Evolutionary conservation across 2,329 filamentous ascomycete species (phyloP).

Genomic region (Colletotrichum eremochloae): DNA sequence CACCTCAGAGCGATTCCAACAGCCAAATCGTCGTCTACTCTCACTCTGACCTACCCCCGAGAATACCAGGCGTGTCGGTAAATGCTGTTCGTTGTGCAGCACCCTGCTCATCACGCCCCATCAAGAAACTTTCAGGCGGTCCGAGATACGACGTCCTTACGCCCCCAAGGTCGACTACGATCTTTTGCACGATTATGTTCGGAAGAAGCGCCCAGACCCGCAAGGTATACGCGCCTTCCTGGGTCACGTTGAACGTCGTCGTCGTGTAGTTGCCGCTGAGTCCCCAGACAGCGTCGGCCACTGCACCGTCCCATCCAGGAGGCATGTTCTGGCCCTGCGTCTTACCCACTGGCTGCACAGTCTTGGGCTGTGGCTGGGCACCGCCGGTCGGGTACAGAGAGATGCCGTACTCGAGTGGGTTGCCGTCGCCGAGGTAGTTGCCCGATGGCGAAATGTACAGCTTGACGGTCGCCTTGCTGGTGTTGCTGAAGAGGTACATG

Average conservation of each 20-base stretch:
- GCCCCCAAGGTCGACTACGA: slow-evolving; percentile 68
- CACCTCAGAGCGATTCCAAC: neutral
- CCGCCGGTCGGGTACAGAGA: slow-evolving; percentile 57
- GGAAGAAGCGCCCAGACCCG: slow-evolving; percentile 66
- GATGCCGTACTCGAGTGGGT: slow-evolving; percentile 65
- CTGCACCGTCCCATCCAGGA: slow-evolving; percentile 57
- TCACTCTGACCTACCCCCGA: slow-evolving; percentile 24
- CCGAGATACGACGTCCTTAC: slow-evolving; percentile 67
- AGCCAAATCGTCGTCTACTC: neutral
- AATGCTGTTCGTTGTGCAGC: slow-evolving; percentile 56
- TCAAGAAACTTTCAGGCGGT: slow-evolving; percentile 67
- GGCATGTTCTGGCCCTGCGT: slow-evolving; percentile 59
- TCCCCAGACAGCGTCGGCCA: slow-evolving; percentile 63
- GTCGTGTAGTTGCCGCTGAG: slow-evolving; percentile 59
- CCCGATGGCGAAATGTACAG: slow-evolving; percentile 66
- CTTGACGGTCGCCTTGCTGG: slow-evolving; percentile 57
- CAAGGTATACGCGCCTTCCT: slow-evolving; percentile 62
- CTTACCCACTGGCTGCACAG: slow-evolving; percentile 57
- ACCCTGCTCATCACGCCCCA: slow-evolving; percentile 56
- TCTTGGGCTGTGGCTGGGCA: slow-evolving; percentile 49
- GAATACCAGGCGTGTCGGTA: slow-evolving; percentile 43
- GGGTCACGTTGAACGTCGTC: slow-evolving; percentile 56
- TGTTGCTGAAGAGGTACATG: slow-evolving; percentile 71
- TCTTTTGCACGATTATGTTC: slow-evolving; percentile 67
- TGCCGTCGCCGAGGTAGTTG: slow-evolving; percentile 65